Base-by-base conservation (phyloP, 2,329 filamentous ascomycete species). In the Davidsoniella neocaledoniae region DNA sequence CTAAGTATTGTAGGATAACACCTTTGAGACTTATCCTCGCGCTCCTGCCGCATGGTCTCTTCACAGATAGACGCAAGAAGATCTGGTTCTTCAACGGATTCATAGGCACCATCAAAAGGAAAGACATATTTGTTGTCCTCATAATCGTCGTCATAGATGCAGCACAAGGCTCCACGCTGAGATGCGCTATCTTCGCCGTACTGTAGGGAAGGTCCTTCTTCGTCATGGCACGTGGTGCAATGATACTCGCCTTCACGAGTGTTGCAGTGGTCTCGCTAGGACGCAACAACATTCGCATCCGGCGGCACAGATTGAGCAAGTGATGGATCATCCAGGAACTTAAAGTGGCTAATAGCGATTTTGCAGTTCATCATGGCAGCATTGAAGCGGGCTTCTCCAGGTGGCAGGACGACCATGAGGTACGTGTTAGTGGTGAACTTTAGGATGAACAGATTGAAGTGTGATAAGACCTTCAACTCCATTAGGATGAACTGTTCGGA, bases 341-440 rank as follows among this genome's bases (percentile, higher is more conserved):
- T 77, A 61, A 96, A 95, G 56, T 85, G 83, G 57, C 84, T 79
- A 43, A 86, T 75, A 0, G 87, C 88, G 52, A 94, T 81, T 64
- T 86, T 81, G 56, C 90, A 91, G 61, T 95, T 95, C 56, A 94
- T 72, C 63, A 91, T 79, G 10, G 88, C 88, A 48, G 84, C 79
- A 58, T 96, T 95, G 69, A 94, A 94, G 5, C 85, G 76, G 17
- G 86, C 85, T 64, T 96, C 90, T 21, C 88, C 88, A 0, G 90
- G 87, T 0, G 91, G 88, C 56, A 95, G 77, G 36, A 93, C 81
- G 7, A 93, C 86, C 60, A 94, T 86, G 53, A 98, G 81, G 60
- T 96, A 96, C 2, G 91, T 98, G 65, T 98, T 98, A 48, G 91
- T 93, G 2, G 91, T 98, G 57, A 98, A 87, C 57, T 93, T 86